Evolutionary conservation across 345 rosid genomes (phyloP).

Genomic region (Populus ilicifolia): DNA sequence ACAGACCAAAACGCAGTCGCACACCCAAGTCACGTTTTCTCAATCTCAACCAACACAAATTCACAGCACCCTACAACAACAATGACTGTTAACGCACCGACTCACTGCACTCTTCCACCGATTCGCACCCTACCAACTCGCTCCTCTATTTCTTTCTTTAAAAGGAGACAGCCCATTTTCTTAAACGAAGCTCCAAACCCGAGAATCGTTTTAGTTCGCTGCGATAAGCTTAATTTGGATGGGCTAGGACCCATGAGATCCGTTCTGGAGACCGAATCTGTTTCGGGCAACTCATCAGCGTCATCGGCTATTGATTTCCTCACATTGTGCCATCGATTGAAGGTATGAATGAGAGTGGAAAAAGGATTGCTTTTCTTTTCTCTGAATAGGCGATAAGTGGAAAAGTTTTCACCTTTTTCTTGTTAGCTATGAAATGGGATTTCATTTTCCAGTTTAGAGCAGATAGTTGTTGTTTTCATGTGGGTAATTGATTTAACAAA

Average conservation of each 20-base stretch:
- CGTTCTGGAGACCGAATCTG: conserved; percentile 22
- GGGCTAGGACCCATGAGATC: conserved; percentile 26
- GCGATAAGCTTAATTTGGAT: conserved; percentile 35
- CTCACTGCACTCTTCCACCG: conserved; percentile 33
- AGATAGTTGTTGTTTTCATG: not conserved
- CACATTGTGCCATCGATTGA: conserved; percentile 24
- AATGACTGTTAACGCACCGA: conserved; percentile 48
- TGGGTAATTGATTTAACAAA: not conserved
- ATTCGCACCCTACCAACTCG: conserved; percentile 28
- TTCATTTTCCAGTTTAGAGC: not conserved
- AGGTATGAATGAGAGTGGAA: conserved; percentile 8
- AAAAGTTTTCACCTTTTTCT: not conserved
- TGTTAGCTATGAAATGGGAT: not conserved
- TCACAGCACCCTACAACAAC: not conserved
- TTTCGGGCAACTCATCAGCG: conserved; percentile 14
- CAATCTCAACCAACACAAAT: not conserved
- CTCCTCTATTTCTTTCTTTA: conserved; percentile 26
- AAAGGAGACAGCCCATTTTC: conserved; percentile 23
- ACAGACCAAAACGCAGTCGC: too few species aligned
- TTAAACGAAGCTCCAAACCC: conserved; percentile 24
- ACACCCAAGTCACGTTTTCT: not conserved
- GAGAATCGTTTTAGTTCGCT: conserved; percentile 43
- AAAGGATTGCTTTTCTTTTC: not conserved
- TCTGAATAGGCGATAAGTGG: not conserved
- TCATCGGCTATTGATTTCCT: conserved; percentile 28